Percentiles rank a stretch among this genome's conserved stretches.
phyloP scores from a whole-genome alignment of 169 alveolate genomes.

The Miamiensis avidus region DNA sequence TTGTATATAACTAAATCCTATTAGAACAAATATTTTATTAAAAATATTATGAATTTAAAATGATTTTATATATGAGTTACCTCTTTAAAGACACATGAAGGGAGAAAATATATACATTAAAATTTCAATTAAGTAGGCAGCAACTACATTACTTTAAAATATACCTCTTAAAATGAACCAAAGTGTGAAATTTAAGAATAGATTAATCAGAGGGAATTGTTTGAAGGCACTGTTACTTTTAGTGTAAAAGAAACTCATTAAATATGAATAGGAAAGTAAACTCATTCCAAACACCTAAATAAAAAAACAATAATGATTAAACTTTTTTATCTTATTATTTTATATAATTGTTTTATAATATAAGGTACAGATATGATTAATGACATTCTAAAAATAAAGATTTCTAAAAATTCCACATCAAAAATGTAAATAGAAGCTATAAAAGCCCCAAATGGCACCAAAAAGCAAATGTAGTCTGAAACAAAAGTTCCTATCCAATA shows the following conservation, averaged over 20 bases:
- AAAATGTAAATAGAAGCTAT: neutral
- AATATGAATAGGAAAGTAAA: conserved; percentile 3
- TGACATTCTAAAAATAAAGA: neutral
- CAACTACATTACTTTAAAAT: neutral
- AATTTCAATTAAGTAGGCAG: neutral
- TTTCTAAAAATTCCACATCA: neutral
- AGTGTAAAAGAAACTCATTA: conserved; percentile 9
- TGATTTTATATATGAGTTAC: no score
- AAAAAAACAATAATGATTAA: neutral
- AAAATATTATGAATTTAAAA: no score
- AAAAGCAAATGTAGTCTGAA: neutral
- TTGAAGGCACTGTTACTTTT: conserved; percentile 17
- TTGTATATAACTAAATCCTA: no score
- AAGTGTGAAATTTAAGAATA: conserved; percentile 1
- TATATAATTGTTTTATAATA: no score
- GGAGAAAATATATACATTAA: neutral
- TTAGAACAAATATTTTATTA: no score
- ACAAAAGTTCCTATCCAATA: neutral
- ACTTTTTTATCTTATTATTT: neutral
- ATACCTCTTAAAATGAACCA: neutral
- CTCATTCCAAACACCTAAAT: conserved; percentile 10
- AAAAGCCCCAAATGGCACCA: neutral
- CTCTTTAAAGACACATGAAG: neutral
- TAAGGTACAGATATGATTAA: neutral
- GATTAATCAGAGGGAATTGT: conserved; percentile 2